These are phyloP conservation scores for Magnusiomyces suaveolens DNA, from an alignment of 1,139 yeast genomes.

Conservation along the genomic window DNA sequence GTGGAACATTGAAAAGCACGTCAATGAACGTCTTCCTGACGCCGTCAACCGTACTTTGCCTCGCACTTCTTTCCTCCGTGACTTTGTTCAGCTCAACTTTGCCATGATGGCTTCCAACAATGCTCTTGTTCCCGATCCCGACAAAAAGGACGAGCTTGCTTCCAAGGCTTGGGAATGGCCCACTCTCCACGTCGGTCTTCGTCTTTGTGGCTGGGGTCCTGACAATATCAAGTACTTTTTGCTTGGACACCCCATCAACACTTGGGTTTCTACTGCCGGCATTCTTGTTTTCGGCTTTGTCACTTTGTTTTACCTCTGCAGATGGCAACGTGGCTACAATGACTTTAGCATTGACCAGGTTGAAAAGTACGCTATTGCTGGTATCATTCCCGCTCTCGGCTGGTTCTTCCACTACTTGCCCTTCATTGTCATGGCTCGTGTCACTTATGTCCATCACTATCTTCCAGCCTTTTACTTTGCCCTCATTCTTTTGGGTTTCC, in stretches of 20 bases:
- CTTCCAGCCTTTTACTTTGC: slow-evolving; percentile 96
- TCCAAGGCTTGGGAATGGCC: slow-evolving; percentile 99
- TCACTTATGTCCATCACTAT: slow-evolving; percentile 93
- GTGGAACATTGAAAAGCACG: slow-evolving; percentile 94
- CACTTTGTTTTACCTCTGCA: slow-evolving; percentile 50
- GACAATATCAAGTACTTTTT: slow-evolving; percentile 74
- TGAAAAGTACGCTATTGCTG: slow-evolving; percentile 59
- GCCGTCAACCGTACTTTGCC: slow-evolving; percentile 69
- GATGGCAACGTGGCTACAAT: slow-evolving; percentile 88
- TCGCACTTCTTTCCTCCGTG: slow-evolving; percentile 72
- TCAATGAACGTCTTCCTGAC: slow-evolving; percentile 61
- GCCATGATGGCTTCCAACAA: slow-evolving; percentile 99
- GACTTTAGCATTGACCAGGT: slow-evolving; percentile 46
- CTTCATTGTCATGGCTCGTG: slow-evolving; percentile 91
- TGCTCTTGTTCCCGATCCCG: slow-evolving; percentile 86
- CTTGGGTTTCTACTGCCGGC: slow-evolving; percentile 81
- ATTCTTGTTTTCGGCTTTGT: slow-evolving; percentile 52
- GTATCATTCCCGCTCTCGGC: slow-evolving; percentile 80
- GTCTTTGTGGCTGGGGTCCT: slow-evolving; percentile 92
- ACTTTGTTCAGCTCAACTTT: slow-evolving; percentile 82
- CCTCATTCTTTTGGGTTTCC: slow-evolving; percentile 66
- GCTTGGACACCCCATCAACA: slow-evolving; percentile 87
- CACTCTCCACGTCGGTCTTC: slow-evolving; percentile 76
- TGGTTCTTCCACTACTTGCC: slow-evolving; percentile 94
- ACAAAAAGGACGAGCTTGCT: slow-evolving; percentile 84